phyloP scores from a whole-genome alignment of 192 early-diverging fungal genomes.

The Coemansia sp. region DNA sequence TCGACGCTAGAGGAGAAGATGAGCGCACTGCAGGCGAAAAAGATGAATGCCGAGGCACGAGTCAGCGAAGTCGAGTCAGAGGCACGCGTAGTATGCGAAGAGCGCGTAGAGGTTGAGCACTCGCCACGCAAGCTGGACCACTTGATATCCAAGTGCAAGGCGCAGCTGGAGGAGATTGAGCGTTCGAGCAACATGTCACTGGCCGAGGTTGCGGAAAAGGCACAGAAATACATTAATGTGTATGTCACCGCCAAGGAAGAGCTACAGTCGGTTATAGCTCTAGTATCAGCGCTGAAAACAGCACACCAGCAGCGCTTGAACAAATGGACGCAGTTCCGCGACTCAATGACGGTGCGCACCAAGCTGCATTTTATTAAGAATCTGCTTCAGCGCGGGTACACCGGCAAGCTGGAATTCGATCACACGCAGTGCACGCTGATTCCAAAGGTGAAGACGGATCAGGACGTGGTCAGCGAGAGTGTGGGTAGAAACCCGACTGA shows the following conservation, averaged over 20 bases:
- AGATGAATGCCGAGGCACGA: slow-evolving; percentile 24
- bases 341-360: slow-evolving; percentile 73
- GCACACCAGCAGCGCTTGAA: slow-evolving; percentile 61
- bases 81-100: slow-evolving; percentile 58
- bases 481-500: slow-evolving; percentile 4
- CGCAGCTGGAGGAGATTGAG: slow-evolving; percentile 59
- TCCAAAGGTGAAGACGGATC: slow-evolving; percentile 62
- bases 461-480: slow-evolving; percentile 33
- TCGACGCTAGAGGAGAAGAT: slow-evolving; percentile 33
- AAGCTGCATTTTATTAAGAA: slow-evolving; percentile 70
- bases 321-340: slow-evolving; percentile 68
- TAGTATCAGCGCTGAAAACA: slow-evolving; percentile 57
- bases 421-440: slow-evolving; percentile 63
- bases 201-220: slow-evolving; percentile 63
- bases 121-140: slow-evolving; percentile 58
- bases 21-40: slow-evolving; percentile 15
- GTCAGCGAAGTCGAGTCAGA: slow-evolving; percentile 53
- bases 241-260: slow-evolving; percentile 60
- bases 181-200: slow-evolving; percentile 58
- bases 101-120: slow-evolving; percentile 61
- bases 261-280: slow-evolving; percentile 50
- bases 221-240: slow-evolving; percentile 45
- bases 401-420: slow-evolving; percentile 75
- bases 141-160: slow-evolving; percentile 57
- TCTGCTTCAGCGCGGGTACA: slow-evolving; percentile 79